Evolutionary conservation across 495 filamentous ascomycete species (phyloP).

Genomic region (Annulohypoxylon nitens): DNA sequence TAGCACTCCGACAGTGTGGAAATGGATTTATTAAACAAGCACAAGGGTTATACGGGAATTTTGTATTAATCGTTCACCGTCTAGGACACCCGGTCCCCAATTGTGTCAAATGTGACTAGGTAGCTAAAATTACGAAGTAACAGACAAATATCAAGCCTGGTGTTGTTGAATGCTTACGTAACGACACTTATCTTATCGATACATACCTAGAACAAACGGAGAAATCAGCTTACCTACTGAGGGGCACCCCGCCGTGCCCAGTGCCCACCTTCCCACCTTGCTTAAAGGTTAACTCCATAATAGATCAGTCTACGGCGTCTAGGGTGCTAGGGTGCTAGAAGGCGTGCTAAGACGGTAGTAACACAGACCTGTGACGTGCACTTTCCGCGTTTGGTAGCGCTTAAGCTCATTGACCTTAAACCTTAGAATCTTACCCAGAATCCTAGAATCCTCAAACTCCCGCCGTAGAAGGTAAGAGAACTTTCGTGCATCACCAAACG

Average conservation of each 20-base stretch:
- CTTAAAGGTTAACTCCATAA: no score
- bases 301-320: background rate
- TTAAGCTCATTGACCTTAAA: constrained; percentile 22
- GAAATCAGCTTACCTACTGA: constrained; percentile 10
- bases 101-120: background rate
- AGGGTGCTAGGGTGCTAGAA: constrained; percentile 14
- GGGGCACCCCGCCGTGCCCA: constrained; percentile 28
- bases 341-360: constrained; percentile 3
- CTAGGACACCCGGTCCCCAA: background rate
- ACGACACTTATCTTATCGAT: constrained; percentile 24
- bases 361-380: constrained; percentile 36
- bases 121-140: constrained; percentile 15
- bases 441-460: no score
- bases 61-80: background rate
- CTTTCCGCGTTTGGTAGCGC: constrained; percentile 11
- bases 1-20: background rate
- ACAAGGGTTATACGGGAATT: background rate
- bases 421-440: background rate
- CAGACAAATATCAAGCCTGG: background rate
- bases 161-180: background rate
- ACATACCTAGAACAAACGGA: background rate
- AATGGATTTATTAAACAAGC: background rate
- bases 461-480: constrained; percentile 13
- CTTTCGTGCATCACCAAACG: constrained; percentile 11
- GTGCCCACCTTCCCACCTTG: background rate